Evolutionary conservation across 108 stramenopile species (phyloP), one percentile per base, ranked within the genome.

Genomic region (Licmophora abbreviata): DNA sequence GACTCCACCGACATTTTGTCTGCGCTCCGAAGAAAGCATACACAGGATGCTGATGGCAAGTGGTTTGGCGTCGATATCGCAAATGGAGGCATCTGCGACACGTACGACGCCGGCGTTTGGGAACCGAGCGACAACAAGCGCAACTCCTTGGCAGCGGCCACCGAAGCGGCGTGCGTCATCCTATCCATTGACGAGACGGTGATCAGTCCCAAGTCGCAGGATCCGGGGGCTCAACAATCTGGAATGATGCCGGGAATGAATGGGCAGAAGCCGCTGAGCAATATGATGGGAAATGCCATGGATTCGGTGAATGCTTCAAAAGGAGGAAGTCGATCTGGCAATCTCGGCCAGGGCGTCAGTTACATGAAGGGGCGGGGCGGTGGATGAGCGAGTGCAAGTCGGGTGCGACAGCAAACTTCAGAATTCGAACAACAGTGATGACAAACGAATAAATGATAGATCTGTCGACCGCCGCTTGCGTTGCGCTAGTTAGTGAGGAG

Each of bases 111-210:
- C 30, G 93, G 92, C 33, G 92, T 99, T 48, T 99, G 99, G 99
- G 99, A 99, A 76, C 99, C 99, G 14, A 77, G 79, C 29, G 77
- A 94, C 68, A 97, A 97, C 81, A 99, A 99, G 69, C 71, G 73
- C 37, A 94, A 96, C 61, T 85, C 88, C 18, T 51, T 97, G 18
- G 70, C 80, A 7, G 86, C 96, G 30, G 97, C 99, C 6, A 69
- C 90, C 11, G 99, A 99, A 73, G 99, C 99, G 1, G 97, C 99
- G 0, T 93, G 94, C 61, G 89, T 97, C 17, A 95, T 99, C 61
- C 81, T 99, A 10, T 83, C 81, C 29, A 97, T 99, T 66, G 99
- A 99, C 63, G 99, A 99, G 73, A 99, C 99, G 17, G 93, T 98
- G 44, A 85, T 95, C 63, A 96, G 94, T 64, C 97, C 96, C 0